Evolutionary conservation across 345 rosid species (phyloP), one percentile per base, ranked within the genome.

Genomic region (Populus pruinosa): DNA sequence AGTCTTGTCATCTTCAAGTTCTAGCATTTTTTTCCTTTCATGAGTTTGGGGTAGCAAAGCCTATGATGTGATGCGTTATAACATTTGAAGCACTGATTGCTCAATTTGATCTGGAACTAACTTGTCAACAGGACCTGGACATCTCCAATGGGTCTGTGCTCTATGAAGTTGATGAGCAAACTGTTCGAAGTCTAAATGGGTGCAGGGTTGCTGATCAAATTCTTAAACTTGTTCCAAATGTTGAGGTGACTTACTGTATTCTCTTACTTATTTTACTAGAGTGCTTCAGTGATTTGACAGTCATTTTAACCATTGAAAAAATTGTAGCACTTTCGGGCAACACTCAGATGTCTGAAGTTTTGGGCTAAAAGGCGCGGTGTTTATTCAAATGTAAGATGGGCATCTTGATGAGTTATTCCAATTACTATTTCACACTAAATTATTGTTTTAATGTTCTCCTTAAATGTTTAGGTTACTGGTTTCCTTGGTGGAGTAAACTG

Each of bases 361-460:
- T 91, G 96, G 93, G 96, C 96, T 50, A 87, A 82, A 80, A 86
- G 83, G 82, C 96, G 92, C 36, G 93, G 90, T 27, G 88, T 91
- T 76, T 91, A 91, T 86, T 90, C 93, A 72, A 91, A 91, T 85
- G 93, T 91, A 81, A 87, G 91, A 72, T n/a, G 53, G 67, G 73
- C 71, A 36, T 53, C 66, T 79, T 76, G 65, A 25, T 69, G 44
- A 20, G 17, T 18, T 23, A 29, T 5, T 23, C 65, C n/a, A 31
- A 8, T 79, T 76, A 31, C 16, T 5, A 41, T 69, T 27, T 6
- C 33, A 8, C 5, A 25, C 43, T 10, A 17, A 49, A 23, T 41
- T 27, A 41, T 20, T 18, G 70, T 61, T 74, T 49, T 64, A 76
- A 74, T 61, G 23, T 27, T 18, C 62, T 59, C 29, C 64, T 59